phyloP scores from a whole-genome alignment of 2,329 filamentous ascomycete species.

The Trichoderma cornu-damae region DNA sequence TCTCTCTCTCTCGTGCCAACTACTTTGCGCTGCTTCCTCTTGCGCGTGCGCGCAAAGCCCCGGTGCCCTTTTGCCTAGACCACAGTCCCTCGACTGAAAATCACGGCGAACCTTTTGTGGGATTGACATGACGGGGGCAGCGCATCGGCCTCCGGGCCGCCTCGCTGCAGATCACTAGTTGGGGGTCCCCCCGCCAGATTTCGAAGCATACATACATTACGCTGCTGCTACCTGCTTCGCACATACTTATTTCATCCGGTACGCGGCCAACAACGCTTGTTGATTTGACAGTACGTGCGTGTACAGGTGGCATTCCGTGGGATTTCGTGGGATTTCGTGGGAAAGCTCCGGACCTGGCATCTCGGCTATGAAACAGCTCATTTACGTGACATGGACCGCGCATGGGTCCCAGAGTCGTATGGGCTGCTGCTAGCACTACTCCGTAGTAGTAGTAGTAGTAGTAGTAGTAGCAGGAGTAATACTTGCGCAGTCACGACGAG shows the following conservation, averaged over 20 bases:
- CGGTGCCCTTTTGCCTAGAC: slow-evolving; percentile 5
- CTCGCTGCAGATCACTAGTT: slow-evolving; percentile 16
- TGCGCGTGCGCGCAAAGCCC: neutral
- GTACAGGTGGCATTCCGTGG: neutral
- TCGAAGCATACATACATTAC: neutral
- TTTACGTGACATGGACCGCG: slow-evolving; percentile 5
- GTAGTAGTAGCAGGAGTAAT: too few species aligned
- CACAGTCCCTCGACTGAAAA: slow-evolving; percentile 12
- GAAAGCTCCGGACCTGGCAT: neutral
- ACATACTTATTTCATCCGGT: neutral
- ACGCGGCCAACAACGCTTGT: neutral
- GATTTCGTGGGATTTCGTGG: neutral
- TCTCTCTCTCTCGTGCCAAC: neutral
- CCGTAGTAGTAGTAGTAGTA: too few species aligned
- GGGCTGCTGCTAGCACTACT: neutral
- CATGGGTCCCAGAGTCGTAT: neutral
- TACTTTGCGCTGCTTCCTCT: neutral
- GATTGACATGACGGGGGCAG: slow-evolving; percentile 14
- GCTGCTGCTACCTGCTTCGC: neutral
- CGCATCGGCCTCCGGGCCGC: slow-evolving; percentile 17
- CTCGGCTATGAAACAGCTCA: slow-evolving; percentile 5
- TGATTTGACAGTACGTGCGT: neutral
- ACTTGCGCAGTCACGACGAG: neutral
- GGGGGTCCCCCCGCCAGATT: slow-evolving; percentile 11
- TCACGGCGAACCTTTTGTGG: slow-evolving; percentile 10